phyloP scores from a whole-genome alignment of 306 rosid genomes.

The Pyrus pyrifolia region DNA sequence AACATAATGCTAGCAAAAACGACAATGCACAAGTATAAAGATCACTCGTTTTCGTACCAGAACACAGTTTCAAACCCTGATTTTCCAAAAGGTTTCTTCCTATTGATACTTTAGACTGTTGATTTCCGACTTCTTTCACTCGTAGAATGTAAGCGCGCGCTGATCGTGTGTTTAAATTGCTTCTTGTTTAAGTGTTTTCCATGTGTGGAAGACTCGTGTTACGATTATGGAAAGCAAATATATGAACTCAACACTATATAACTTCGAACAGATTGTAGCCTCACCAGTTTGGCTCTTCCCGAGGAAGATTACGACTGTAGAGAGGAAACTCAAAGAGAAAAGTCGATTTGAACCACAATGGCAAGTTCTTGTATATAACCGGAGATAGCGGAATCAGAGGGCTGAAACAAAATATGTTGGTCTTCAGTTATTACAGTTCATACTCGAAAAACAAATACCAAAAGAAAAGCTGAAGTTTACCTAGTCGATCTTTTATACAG shows the following conservation, averaged over 20 bases:
- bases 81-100: no score
- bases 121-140: no score
- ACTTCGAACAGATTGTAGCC: slow-evolving; percentile 17
- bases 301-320: slow-evolving; percentile 64
- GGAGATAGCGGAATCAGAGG: slow-evolving; percentile 80
- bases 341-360: slow-evolving; percentile 60
- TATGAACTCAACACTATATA: not conserved
- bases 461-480: slow-evolving; percentile 27
- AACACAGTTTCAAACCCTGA: no score
- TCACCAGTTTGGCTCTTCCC: slow-evolving; percentile 55
- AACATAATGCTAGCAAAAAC: no score
- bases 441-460: slow-evolving; percentile 1
- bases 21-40: no score
- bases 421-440: slow-evolving; percentile 16
- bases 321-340: slow-evolving; percentile 80
- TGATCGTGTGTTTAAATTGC: no score
- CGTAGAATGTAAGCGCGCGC: no score
- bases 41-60: no score
- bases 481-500: slow-evolving; percentile 68
- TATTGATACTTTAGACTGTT: no score
- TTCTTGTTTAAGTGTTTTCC: no score
- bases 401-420: slow-evolving; percentile 43
- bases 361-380: slow-evolving; percentile 61
- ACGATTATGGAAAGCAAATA: no score
- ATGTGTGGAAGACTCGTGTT: no score